Percentiles rank a stretch among this genome's conserved stretches.
phyloP scores from a whole-genome alignment of 257 asterid species.

The Salvia hispanica region DNA sequence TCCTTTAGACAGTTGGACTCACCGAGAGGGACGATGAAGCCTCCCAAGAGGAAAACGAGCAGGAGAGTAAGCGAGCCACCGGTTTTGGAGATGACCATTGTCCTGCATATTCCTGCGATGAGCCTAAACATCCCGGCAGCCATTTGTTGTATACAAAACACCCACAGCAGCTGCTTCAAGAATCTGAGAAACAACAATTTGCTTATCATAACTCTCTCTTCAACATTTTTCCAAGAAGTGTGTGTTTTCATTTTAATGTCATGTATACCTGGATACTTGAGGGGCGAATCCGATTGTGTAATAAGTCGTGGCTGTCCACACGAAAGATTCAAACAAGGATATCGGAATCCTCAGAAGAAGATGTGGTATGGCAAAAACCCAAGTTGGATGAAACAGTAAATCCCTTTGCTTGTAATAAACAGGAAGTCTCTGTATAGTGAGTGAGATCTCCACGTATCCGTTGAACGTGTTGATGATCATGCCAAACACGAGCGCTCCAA shows the following conservation, averaged over 20 bases:
- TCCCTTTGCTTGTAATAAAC: constrained; percentile 74
- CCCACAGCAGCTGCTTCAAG: constrained; percentile 55
- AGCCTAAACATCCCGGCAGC: constrained; percentile 66
- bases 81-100: constrained; percentile 58
- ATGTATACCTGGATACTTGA: constrained; percentile 62
- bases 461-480: constrained; percentile 63
- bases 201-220: not conserved
- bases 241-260: no score
- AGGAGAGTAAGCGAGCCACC: constrained; percentile 67
- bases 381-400: constrained; percentile 69
- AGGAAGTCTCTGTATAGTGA: constrained; percentile 70
- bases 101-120: constrained; percentile 59
- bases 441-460: constrained; percentile 60
- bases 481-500: constrained; percentile 64
- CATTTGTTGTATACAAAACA: constrained; percentile 70
- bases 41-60: constrained; percentile 64
- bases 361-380: constrained; percentile 66
- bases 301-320: constrained; percentile 58
- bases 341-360: constrained; percentile 65
- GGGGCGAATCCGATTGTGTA: constrained; percentile 75
- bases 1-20: constrained; percentile 21
- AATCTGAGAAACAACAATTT: constrained; percentile 43
- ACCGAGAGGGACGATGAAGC: constrained; percentile 73
- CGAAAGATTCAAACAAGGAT: constrained; percentile 55
- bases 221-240: not conserved